A percentile compares a stretch with the other conserved stretches of the same genome.
Evolutionary conservation across 805 yeast species (phyloP).

Genomic region (Kodamaea laetipori): DNA sequence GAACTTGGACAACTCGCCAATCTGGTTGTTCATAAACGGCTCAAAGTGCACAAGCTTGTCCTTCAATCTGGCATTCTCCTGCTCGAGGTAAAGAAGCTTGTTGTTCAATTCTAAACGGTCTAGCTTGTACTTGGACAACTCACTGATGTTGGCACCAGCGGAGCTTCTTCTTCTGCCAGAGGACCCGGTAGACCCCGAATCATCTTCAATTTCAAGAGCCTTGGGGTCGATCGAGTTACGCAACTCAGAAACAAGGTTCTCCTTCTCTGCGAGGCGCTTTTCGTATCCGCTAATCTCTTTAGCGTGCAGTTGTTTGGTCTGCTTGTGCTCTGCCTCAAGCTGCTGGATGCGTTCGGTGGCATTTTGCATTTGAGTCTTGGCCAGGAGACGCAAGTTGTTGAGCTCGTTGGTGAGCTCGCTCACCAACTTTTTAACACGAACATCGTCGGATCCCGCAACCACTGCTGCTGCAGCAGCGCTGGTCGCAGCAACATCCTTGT

Average conservation of each 20-base stretch:
- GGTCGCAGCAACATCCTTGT: not conserved
- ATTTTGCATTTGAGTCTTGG: conserved; percentile 51
- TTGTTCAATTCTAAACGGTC: conserved; percentile 47
- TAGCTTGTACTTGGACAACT: conserved; percentile 42
- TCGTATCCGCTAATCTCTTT: conserved; percentile 19
- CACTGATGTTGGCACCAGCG: conserved; percentile 22
- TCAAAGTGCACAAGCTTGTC: conserved; percentile 49
- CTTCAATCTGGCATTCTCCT: conserved; percentile 47
- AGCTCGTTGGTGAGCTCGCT: conserved; percentile 37
- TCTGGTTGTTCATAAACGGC: conserved; percentile 53
- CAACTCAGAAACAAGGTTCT: conserved; percentile 34
- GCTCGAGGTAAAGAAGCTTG: conserved; percentile 45
- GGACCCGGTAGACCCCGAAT: not conserved
- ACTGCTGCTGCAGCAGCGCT: conserved; percentile 8
- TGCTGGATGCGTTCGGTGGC: conserved; percentile 57
- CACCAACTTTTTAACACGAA: conserved; percentile 34
- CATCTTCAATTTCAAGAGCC: conserved; percentile 24
- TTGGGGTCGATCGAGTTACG: conserved; percentile 29
- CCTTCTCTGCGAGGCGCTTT: conserved; percentile 32
- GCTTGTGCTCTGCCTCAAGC: conserved; percentile 42
- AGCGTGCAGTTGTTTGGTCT: conserved; percentile 14
- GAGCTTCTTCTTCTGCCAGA: conserved; percentile 5
- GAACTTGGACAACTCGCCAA: conserved; percentile 52
- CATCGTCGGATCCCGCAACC: conserved; percentile 19
- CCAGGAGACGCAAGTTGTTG: conserved; percentile 30